Percentiles rank a stretch among this genome's conserved stretches.
Conservation (phyloP, 805 yeast genomes). For the Wickerhamiella galacta region DNA sequence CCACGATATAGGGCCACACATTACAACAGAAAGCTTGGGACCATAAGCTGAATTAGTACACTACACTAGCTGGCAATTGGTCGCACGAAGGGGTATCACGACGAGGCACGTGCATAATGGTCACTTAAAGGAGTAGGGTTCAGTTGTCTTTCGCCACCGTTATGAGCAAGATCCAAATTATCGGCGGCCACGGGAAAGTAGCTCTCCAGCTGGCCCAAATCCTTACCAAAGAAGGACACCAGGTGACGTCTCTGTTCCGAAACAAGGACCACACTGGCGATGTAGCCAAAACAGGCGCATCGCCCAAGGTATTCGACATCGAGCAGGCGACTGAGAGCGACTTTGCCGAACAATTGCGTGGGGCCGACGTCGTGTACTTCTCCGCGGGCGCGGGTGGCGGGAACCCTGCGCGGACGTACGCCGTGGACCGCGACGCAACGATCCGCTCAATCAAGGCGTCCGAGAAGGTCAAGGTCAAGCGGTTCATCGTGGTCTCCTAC, state of each 20-base stretch:
- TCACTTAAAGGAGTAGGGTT: too few species aligned
- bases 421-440: slow-evolving; percentile 48
- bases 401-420: slow-evolving; percentile 28
- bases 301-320: slow-evolving; percentile 25
- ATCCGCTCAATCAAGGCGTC: slow-evolving; percentile 41
- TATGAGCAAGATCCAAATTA: slow-evolving; percentile 15
- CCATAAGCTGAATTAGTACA: too few species aligned
- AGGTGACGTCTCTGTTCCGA: slow-evolving; percentile 30
- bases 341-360: slow-evolving; percentile 26
- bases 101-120: too few species aligned
- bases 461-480: slow-evolving; percentile 26
- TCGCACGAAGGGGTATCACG: too few species aligned
- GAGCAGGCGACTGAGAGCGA: slow-evolving; percentile 21
- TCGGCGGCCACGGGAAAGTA: slow-evolving; percentile 51
- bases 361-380: slow-evolving; percentile 40
- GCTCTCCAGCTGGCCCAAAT: slow-evolving; percentile 31
- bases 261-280: slow-evolving; percentile 28
- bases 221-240: slow-evolving; percentile 17
- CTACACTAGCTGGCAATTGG: too few species aligned
- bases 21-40: too few species aligned
- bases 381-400: slow-evolving; percentile 49
- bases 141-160: background rate
- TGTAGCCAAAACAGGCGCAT: slow-evolving; percentile 25
- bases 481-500: slow-evolving; percentile 41
- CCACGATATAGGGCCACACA: too few species aligned